Base-by-base conservation (phyloP, 805 yeast genomes). In the Metschnikowia vanudenii region DNA sequence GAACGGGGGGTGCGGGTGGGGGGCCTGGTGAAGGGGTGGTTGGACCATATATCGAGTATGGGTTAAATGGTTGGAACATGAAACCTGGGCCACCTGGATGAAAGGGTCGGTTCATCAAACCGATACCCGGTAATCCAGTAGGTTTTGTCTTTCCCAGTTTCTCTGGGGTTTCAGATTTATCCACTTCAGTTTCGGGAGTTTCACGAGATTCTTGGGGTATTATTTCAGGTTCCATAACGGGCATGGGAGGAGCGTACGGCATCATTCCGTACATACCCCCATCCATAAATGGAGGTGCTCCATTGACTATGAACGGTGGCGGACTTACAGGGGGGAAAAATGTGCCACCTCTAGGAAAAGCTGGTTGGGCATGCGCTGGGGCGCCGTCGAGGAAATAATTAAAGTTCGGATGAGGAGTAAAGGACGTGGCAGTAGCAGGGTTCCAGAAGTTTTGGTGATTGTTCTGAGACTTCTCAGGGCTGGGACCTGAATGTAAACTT, bases 381-480 rank as follows among this genome's bases (percentile, higher is more conserved):
- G 49, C 45, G 10, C 51, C 43, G 33, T 64, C 74, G 50, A 61
- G 64, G 37, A 67, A 63, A 47, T 69, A 63, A 38, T 56, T 60
- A 41, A 53, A 55, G 14, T 56, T 37, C 19, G 48, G 55, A 3
- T 51, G 56, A 18, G 88, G 87, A 12, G 78, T 78, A 58, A 82
- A 82, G 1, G 84, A 67, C 9, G 81, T 65, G 3, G 85, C 82
- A 16, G 82, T 67, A 6, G 84, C 85, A 0, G 86, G 85, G 60
- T 81, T 81, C 88, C 88, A 83, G 54, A 80, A 78, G 55, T 69
- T 76, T 33, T 60, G 71, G 18, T 52, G 47, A 30, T 31, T 34
- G 46, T 45, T 35, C n/a, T 38, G 47, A 3, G 59, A 34, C 20
- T 35, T 30, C 13, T 50, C 53, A n/a, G 42, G 11, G 13, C 30